A percentile compares a stretch with the other conserved stretches of the same genome.
phyloP scores from a whole-genome alignment of 2,329 filamentous ascomycete genomes.

The Paraconiothyrium sp. region DNA sequence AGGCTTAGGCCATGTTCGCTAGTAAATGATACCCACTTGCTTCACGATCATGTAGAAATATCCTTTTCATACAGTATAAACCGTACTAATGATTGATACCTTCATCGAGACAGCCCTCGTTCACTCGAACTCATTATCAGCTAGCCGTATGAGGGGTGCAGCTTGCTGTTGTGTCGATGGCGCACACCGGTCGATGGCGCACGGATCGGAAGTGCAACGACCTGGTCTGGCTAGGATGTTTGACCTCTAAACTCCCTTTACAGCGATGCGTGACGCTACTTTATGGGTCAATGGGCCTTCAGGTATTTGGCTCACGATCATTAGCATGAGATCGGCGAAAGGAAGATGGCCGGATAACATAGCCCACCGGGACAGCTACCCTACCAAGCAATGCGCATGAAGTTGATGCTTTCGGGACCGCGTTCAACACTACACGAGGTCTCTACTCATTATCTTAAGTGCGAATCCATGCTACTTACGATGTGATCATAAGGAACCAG shows the following conservation, averaged over 20 bases:
- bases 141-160: no score
- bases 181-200: no score
- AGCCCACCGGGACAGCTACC: not conserved
- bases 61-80: no score
- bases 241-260: no score
- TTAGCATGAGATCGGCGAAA: conserved; percentile 13
- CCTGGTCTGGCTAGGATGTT: no score
- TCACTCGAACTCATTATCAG: no score
- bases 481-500: not conserved
- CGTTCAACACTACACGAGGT: not conserved
- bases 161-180: no score
- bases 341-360: not conserved
- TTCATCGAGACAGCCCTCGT: no score
- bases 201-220: no score
- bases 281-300: no score
- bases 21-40: conserved; percentile 7
- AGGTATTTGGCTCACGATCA: conserved; percentile 10
- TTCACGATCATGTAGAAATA: not conserved
- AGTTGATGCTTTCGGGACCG: conserved; percentile 6
- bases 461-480: not conserved
- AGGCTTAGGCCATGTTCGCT: not conserved
- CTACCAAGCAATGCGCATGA: conserved; percentile 21
- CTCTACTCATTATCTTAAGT: not conserved
- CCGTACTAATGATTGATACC: no score
- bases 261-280: no score